Base-by-base conservation (phyloP, 148 eudicot species). In the Euryodendron excelsum region DNA sequence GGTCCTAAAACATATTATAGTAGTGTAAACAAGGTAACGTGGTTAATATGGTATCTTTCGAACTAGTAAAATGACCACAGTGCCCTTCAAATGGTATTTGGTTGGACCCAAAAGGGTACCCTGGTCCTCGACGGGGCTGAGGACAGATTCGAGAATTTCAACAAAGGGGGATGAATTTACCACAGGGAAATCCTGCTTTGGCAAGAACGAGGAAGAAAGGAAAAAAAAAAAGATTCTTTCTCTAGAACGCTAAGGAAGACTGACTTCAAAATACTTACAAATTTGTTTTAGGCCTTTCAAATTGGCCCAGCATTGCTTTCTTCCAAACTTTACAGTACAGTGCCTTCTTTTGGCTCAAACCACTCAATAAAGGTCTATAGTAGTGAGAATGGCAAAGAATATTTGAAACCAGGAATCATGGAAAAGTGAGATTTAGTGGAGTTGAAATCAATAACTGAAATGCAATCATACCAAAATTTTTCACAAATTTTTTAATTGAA, bases 51-150 rank as follows among this genome's bases (percentile, higher is more conserved):
- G 15, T 30, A 13, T 36, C 28, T 13, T 15, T 21, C 14, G 44
- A 56, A 37, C 30, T 30, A 65, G 52, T n/a, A 45, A 45, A 73
- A 56, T 23, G 65, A 55, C 64, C 21, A 36, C 31, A 56, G 58
- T 23, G 14, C 33, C 31, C 20, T 55, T 34, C 20, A 36, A 36
- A 55, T 1, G 4, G 30, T 10, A 20, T n/a, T 73, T 52, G 48
- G 48, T 56, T 17, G 33, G 23, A 36, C 25, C 69, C 44, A 64
- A 17, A 31, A 13, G 69, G 69, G 64, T 60, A 23, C 5, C 17
- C 33, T 63, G 73, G 50, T 76, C 80, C 76, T 31, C 77, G 67
- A 9, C 15, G 27, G 12, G 44, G 30, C 50, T 47, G n/a, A n/a
- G n/a, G 59, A 67, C 56, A 60, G 27, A 55, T 23, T 37, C 64